Base-by-base conservation (phyloP, 129 eudicot species). In the Pulicaria dysenterica region DNA sequence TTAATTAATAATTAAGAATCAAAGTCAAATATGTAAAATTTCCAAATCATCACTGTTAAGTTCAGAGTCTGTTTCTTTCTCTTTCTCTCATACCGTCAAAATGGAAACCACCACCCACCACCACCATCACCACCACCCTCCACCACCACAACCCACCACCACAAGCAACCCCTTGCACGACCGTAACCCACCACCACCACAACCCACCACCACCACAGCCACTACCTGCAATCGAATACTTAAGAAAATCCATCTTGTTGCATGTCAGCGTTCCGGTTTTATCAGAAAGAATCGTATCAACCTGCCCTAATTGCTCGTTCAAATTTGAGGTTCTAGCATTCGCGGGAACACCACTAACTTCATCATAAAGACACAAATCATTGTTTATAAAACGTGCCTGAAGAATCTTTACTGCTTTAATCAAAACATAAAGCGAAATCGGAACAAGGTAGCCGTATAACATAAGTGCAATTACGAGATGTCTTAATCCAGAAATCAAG, bases 201-300 rank as follows among this genome's bases (percentile, higher is more conserved):
- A n/a, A n/a, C n/a, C n/a, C n/a, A n/a, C n/a, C n/a, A n/a, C n/a
- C n/a, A n/a, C n/a, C n/a, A n/a, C n/a, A n/a, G n/a, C n/a, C n/a
- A n/a, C n/a, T n/a, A n/a, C 95, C 95, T 15, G 83, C 97, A 55
- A 91, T 85, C 24, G 97, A 91, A 24, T 95, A 91, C 16, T 91
- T 91, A 10, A 83, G 62, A 57, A 91, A 91, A 36, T 91, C 97
- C 95, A 91, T 91, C 14, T 85, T 87, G 55, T 91, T 91, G 69
- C 95, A 85, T 4, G 97, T 91, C 43, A 91, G 82, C 7, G 97
- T 91, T 40, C 97, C 97, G 1, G 97, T 91, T 80, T 91, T 91
- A 70, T 91, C 95, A 2, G 97, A 81, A 11, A 91, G 75, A 61
- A 91, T 88, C 8, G 86, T 88, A 13, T 88, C 95, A 19, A 91